These are phyloP conservation scores for Schizophyllum commune DNA, from an alignment of 1,284 basidiomycete species.

Conservation along the genomic window DNA sequence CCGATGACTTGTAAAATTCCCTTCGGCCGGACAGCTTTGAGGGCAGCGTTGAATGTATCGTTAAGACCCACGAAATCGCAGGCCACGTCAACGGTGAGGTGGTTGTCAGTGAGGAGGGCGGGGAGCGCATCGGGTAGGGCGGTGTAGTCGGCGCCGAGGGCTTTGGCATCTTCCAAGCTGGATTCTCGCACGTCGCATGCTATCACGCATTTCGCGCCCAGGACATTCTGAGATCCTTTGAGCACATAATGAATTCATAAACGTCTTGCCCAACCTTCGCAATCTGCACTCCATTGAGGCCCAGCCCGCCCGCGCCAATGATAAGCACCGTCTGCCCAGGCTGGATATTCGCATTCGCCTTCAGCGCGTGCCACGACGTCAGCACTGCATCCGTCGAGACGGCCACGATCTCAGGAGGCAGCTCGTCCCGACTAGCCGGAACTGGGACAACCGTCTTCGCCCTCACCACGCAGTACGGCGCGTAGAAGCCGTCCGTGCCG, in stretches of 20 bases:
- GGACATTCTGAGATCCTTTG: not conserved
- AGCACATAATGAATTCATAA: not conserved
- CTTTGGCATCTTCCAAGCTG: not conserved
- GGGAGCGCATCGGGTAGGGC: not conserved
- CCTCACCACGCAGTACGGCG: conserved; percentile 1
- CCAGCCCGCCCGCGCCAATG: conserved; percentile 5
- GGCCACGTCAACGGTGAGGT: conserved; percentile 1
- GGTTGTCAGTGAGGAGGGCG: not conserved
- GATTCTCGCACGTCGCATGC: not conserved
- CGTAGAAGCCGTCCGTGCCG: conserved; percentile 4
- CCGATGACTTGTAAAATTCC: conserved; percentile 3
- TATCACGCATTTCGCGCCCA: not conserved
- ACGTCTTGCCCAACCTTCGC: not conserved
- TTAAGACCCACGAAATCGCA: conserved; percentile 4
- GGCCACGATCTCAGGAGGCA: conserved; percentile 2
- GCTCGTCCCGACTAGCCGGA: not conserved
- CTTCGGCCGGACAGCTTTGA: not conserved
- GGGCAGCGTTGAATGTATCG: not conserved
- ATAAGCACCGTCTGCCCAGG: conserved; percentile 5
- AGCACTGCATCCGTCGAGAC: conserved; percentile 5
- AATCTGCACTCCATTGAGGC: conserved; percentile 6
- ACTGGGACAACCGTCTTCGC: conserved; percentile 4
- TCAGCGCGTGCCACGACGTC: conserved; percentile 6
- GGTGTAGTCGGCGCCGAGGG: not conserved
- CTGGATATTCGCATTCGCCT: not conserved